A percentile compares a stretch with the other conserved stretches of the same genome.
phyloP scores from a whole-genome alignment of 2,329 filamentous ascomycete species.

The Apiospora rasikravindrae region DNA sequence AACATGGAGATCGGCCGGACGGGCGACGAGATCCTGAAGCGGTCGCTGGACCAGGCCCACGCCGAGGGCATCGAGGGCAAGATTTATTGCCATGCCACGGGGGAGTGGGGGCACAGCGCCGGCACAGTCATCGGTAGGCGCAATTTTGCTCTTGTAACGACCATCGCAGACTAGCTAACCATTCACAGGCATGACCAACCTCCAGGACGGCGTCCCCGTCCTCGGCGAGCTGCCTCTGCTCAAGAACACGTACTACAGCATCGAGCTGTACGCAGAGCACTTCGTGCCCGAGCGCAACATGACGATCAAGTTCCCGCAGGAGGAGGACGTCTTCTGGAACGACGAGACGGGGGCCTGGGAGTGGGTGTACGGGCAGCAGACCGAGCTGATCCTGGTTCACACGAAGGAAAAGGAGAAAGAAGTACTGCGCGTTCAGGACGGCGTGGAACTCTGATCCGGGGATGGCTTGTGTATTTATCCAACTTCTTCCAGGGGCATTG shows the following conservation, averaged over 20 bases:
- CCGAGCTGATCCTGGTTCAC: slow-evolving; percentile 48
- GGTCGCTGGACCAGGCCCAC: slow-evolving; percentile 45
- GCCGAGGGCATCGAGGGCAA: slow-evolving; percentile 50
- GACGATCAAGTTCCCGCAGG: slow-evolving; percentile 52
- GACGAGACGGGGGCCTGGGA: slow-evolving; percentile 46
- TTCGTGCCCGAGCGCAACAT: slow-evolving; percentile 51
- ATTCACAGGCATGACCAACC: slow-evolving; percentile 52
- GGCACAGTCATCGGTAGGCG: slow-evolving; percentile 52
- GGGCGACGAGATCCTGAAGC: slow-evolving; percentile 51
- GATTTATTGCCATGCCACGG: slow-evolving; percentile 56
- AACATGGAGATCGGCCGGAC: slow-evolving; percentile 51
- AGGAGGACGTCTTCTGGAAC: slow-evolving; percentile 57
- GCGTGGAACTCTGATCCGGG: not conserved
- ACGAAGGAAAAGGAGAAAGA: not conserved
- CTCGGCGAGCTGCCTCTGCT: slow-evolving; percentile 53
- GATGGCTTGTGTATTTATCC: not conserved
- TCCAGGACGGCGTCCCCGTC: slow-evolving; percentile 52
- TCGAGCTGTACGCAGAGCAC: slow-evolving; percentile 55
- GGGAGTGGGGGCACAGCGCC: slow-evolving; percentile 57
- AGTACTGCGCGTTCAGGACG: not conserved
- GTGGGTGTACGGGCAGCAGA: slow-evolving; percentile 56
- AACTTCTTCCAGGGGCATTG: too few relatives aligned
- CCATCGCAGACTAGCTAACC: slow-evolving; percentile 8
- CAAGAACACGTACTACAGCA: slow-evolving; percentile 53
- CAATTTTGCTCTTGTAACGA: not conserved